Evolutionary conservation across 108 stramenopile genomes (phyloP), one percentile per base, ranked within the genome.

Genomic region (Cyclotella distinguenda): DNA sequence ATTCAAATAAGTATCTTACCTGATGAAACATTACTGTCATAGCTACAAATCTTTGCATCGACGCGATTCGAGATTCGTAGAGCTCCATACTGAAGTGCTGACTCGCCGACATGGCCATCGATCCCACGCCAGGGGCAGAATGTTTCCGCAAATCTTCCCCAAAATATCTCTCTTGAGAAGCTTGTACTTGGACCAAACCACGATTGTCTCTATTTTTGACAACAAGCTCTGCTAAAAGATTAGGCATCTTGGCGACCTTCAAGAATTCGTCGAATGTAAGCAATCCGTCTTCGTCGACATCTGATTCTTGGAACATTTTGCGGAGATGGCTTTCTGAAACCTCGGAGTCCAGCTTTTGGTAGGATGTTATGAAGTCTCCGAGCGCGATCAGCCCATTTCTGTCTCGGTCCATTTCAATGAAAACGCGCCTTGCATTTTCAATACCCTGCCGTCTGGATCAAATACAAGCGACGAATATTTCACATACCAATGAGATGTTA

Each of bases 21-120:
- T 64, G 80, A 62, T 81, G 79, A 56, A 82, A 84, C 80, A 81
- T 84, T 11, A 81, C 78, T 18, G 71, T 73, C 72, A 84, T 77
- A 12, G 79, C 67, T 16, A 81, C 63, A 28, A 78, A 84, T 13
- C 83, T 67, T 44, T 81, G 80, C 50, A 79, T 45, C 31, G 68
- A 70, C 0, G 78, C 83, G 40, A 82, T 58, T 10, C 83, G 72
- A 30, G 74, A 81, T 59, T 84, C 83, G 36, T 82, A 84, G n/a
- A 84, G 36, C 32, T 79, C 71, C 75, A 78, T 77, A 15, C 56
- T 60, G 27, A 84, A 74, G 28, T 64, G 43, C 43, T 82, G 81
- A 30, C 72, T 78, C 22, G 70, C 51, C 5, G 63, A 63, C 68
- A 72, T 62, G 0, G 70, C 68, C 42, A 72, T 64, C 15, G 53